Percentiles rank a stretch among this genome's conserved stretches.
Evolutionary conservation across 2,329 filamentous ascomycete species (phyloP).

Genomic region (Botrytis pseudocinerea): DNA sequence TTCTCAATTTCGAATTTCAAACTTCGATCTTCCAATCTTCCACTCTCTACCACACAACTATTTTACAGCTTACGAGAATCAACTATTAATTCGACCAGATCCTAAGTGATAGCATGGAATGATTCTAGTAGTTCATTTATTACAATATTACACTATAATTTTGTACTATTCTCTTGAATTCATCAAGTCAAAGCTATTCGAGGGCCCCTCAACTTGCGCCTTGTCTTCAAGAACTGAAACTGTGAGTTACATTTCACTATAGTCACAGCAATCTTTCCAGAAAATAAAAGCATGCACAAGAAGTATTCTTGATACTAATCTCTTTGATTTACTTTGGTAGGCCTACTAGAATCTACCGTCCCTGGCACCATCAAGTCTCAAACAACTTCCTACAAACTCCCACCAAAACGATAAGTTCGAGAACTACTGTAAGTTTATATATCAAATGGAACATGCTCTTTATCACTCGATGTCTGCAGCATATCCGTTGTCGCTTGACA

Average conservation of each 20-base stretch:
- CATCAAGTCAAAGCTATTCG: neutral
- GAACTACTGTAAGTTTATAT: neutral
- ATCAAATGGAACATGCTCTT: neutral
- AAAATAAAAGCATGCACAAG: neutral
- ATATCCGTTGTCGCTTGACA: neutral
- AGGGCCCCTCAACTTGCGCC: neutral
- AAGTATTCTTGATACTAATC: neutral
- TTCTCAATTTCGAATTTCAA: neutral
- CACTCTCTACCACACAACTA: neutral
- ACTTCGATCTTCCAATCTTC: slow-evolving; percentile 5
- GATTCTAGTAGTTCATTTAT: neutral
- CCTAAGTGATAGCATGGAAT: neutral
- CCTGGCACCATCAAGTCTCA: neutral
- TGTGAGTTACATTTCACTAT: neutral
- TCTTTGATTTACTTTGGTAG: neutral
- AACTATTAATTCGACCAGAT: neutral
- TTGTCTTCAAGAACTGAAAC: neutral
- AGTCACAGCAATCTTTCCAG: neutral
- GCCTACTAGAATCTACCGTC: neutral
- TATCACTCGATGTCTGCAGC: neutral
- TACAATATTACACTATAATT: neutral
- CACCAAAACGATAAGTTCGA: neutral
- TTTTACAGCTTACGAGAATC: neutral
- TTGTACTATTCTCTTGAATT: neutral
- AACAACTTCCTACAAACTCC: neutral